Evolutionary conservation across 352 stramenopile genomes (phyloP).

Genomic region (Phytophthora quininea): DNA sequence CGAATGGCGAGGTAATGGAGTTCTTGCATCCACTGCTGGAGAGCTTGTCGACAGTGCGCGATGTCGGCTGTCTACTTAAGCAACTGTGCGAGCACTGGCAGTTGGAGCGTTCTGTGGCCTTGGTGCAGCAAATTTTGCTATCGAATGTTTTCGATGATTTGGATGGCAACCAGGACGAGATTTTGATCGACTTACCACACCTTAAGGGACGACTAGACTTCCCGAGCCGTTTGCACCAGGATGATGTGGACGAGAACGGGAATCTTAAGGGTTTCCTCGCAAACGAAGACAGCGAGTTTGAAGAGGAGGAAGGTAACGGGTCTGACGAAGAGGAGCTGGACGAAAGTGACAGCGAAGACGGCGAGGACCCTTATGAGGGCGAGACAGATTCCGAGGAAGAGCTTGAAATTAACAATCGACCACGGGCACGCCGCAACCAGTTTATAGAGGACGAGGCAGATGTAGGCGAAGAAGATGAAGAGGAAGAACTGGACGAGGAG

Average conservation of each 20-base stretch:
- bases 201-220: conserved; percentile 75
- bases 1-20: conserved; percentile 68
- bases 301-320: conserved; percentile 38
- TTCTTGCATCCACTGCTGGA: conserved; percentile 75
- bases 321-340: conserved; percentile 39
- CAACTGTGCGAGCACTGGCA: conserved; percentile 72
- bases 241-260: conserved; percentile 83
- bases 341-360: conserved; percentile 46
- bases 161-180: conserved; percentile 81
- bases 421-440: conserved; percentile 44
- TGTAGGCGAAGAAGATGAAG: conserved; percentile 64
- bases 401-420: conserved; percentile 27
- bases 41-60: conserved; percentile 72
- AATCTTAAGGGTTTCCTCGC: conserved; percentile 77
- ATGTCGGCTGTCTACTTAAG: conserved; percentile 70
- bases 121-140: conserved; percentile 82
- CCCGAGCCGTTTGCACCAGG: conserved; percentile 75
- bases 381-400: conserved; percentile 80
- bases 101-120: conserved; percentile 47
- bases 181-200: conserved; percentile 63
- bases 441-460: conserved; percentile 87
- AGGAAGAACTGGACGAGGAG: conserved; percentile 29
- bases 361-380: conserved; percentile 53
- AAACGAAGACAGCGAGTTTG: conserved; percentile 67
- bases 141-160: conserved; percentile 83